Evolutionary conservation across 805 yeast genomes (phyloP).

Genomic region (Pichia manshurica): DNA sequence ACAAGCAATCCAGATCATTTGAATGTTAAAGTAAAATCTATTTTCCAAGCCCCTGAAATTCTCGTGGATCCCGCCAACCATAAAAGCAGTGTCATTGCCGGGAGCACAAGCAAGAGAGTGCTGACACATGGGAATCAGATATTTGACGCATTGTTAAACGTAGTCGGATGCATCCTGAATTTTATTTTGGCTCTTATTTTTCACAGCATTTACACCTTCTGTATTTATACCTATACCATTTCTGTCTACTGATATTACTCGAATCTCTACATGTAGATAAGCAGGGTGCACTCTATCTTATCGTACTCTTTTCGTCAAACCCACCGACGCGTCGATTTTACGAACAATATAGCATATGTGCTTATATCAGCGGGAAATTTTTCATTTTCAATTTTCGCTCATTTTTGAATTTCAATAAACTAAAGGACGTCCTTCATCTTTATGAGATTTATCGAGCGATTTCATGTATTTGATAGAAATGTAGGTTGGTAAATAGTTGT

Average conservation of each 20-base stretch:
- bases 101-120: background rate
- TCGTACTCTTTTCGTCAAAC: too few species aligned
- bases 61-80: background rate
- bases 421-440: too few species aligned
- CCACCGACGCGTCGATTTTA: too few species aligned
- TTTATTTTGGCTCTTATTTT: background rate
- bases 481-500: too few species aligned
- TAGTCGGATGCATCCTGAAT: background rate
- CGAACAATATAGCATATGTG: too few species aligned
- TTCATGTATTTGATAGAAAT: too few species aligned
- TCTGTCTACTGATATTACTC: slow-evolving; percentile 1
- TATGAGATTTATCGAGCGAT: too few species aligned
- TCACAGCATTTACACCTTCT: slow-evolving; percentile 2
- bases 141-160: background rate
- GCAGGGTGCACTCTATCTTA: too few species aligned
- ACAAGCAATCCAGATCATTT: background rate
- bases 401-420: too few species aligned
- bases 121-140: background rate
- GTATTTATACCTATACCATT: slow-evolving; percentile 3
- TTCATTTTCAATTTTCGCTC: too few species aligned
- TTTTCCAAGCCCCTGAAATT: background rate
- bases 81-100: background rate
- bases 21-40: background rate
- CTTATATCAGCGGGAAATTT: too few species aligned
- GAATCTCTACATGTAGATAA: too few species aligned